Base-by-base conservation (phyloP, 2,329 filamentous ascomycete species). In the Xylaria sp. region DNA sequence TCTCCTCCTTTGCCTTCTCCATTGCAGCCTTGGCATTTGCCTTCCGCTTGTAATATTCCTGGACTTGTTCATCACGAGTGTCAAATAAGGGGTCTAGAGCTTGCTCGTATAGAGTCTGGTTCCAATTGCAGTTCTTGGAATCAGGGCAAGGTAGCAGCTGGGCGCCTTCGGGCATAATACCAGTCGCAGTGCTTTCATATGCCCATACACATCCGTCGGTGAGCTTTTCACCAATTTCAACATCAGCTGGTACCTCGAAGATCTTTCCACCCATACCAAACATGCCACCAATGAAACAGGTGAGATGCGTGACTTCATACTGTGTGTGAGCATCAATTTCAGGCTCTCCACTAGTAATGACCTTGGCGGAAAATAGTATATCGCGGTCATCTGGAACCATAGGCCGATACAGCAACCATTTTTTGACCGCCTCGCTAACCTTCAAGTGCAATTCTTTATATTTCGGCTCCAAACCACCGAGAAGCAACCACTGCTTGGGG, bases 391-490 rank as follows among this genome's bases (percentile, higher is more conserved):
- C 86, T 6, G 89, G 86, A 23, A 89, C 86, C 88, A 96, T 91
- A 0, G 94, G 93, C 5, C 91, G 87, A 80, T 89, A 97, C 66
- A 97, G 87, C 10, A 97, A 84, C 78, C 92, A 86, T 71, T 93
- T 85, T 72, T 92, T 91, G 42, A 91, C 88, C 0, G 89, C 89
- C 5, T 91, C 87, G 35, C 91, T 87, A 3, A 89, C 87, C 65
- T 87, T 87, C 66, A 91, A 84, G 77, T 97, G 93, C 80, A 97
- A 87, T 23, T 85, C 86, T 69, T 86, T 84, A 79, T 97, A 97
- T 77, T 93, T 92, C 35, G 85, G 81, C 70, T 91, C 88, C 1
- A 90, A 84, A 0, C 93, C 94, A 66, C 93, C 92, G 1, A 97
- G 86, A 5, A 97, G 86, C 13, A 96, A 81, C 76, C 91, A 92